These are phyloP conservation scores for Myxozyma monticola DNA, from an alignment of 805 yeast species.

Conservation along the genomic window DNA sequence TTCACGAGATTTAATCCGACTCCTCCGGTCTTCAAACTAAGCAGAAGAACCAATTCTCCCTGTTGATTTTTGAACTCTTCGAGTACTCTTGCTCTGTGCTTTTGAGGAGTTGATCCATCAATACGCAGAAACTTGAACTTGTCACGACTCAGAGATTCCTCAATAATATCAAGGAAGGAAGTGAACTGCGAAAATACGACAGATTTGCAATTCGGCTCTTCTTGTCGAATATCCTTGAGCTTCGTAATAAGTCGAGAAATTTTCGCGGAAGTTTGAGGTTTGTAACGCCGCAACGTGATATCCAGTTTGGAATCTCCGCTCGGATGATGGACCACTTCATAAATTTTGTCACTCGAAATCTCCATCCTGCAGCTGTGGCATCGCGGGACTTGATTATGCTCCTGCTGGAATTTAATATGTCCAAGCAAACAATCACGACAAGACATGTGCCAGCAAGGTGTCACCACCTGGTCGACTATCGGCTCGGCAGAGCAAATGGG, in stretches of 20 bases:
- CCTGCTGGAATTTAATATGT: slow-evolving; percentile 67
- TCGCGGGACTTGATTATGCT: slow-evolving; percentile 46
- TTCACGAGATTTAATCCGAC: slow-evolving; percentile 86
- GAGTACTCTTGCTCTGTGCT: slow-evolving; percentile 62
- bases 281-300: slow-evolving; percentile 35
- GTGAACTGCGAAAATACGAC: slow-evolving; percentile 93
- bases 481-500: slow-evolving; percentile 78
- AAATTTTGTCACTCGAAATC: slow-evolving; percentile 52
- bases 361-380: slow-evolving; percentile 78
- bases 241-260: slow-evolving; percentile 66
- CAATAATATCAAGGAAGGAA: slow-evolving; percentile 72
- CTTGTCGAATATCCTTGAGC: slow-evolving; percentile 53
- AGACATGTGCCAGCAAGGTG: slow-evolving; percentile 79
- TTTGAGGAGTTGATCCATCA: slow-evolving; percentile 75
- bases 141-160: slow-evolving; percentile 53
- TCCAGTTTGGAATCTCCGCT: slow-evolving; percentile 30
- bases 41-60: slow-evolving; percentile 53
- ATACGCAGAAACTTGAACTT: slow-evolving; percentile 65
- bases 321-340: slow-evolving; percentile 43
- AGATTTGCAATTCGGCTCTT: slow-evolving; percentile 65
- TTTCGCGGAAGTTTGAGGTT: slow-evolving; percentile 61
- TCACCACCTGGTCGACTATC: slow-evolving; percentile 54
- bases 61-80: slow-evolving; percentile 50
- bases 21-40: slow-evolving; percentile 90
- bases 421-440: slow-evolving; percentile 73